Evolutionary conservation across 805 yeast species (phyloP).

Genomic region (Blastobotrys chiropterorum): DNA sequence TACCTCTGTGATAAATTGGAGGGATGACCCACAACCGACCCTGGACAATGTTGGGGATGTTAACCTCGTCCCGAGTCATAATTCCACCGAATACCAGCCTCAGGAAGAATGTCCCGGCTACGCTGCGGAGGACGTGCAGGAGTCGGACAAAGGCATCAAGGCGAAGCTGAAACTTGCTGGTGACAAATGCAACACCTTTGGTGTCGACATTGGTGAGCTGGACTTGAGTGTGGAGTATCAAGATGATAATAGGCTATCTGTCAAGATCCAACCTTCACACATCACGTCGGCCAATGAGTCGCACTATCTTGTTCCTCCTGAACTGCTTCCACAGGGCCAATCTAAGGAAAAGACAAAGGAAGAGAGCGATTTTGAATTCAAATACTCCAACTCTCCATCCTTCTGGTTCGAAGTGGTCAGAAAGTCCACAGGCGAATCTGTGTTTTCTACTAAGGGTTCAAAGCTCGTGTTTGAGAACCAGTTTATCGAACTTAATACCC

Average conservation of each 20-base stretch:
- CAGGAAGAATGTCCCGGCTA: background rate
- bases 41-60: too few relatives aligned
- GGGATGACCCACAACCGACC: too few relatives aligned
- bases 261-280: conserved; percentile 8
- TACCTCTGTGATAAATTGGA: background rate
- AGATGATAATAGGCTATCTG: conserved; percentile 4
- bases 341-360: background rate
- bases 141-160: conserved; percentile 7
- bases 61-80: background rate
- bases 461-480: conserved; percentile 32
- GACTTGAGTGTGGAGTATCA: conserved; percentile 12
- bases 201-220: conserved; percentile 10
- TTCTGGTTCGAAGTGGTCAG: conserved; percentile 22
- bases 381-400: conserved; percentile 8
- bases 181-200: conserved; percentile 18
- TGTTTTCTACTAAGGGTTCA: conserved; percentile 30
- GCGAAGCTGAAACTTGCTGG: conserved; percentile 19
- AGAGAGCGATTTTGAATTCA: conserved; percentile 1
- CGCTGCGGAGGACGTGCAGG: background rate
- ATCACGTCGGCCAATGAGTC: conserved; percentile 2
- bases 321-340: conserved; percentile 6
- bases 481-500: conserved; percentile 30
- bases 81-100: background rate
- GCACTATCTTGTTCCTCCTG: conserved; percentile 8
- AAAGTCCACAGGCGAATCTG: conserved; percentile 22